Evolutionary conservation across 148 eudicot species (phyloP).

Genomic region (Persicaria maculosa): DNA sequence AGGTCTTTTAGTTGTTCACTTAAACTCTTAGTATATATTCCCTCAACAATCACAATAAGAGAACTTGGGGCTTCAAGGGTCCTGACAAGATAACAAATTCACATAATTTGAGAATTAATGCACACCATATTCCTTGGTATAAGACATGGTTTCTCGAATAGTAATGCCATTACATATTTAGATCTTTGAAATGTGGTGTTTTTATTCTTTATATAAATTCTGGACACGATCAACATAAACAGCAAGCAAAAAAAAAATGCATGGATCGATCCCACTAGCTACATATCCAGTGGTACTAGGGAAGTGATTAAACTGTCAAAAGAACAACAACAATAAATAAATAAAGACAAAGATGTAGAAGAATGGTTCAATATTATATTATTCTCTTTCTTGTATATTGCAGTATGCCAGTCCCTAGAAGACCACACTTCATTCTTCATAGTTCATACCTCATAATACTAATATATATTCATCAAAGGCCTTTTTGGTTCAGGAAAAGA

Average conservation of each 20-base stretch:
- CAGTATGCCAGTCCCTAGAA: neutral
- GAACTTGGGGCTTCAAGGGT: conserved; percentile 84
- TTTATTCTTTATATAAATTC: neutral
- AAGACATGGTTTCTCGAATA: neutral
- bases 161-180: neutral
- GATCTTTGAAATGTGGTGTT: neutral
- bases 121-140: neutral
- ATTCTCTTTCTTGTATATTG: neutral
- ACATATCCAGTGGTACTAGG: neutral
- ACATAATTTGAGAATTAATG: neutral
- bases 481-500: neutral
- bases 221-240: neutral
- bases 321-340: too few species aligned
- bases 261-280: neutral
- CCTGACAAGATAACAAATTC: conserved; percentile 36
- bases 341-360: neutral
- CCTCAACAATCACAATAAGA: conserved; percentile 87
- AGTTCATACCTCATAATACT: neutral
- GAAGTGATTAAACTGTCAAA: neutral
- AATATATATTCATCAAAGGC: neutral
- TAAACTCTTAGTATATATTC: conserved; percentile 72
- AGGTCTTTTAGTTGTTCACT: conserved; percentile 57
- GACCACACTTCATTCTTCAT: neutral
- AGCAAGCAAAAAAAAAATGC: neutral
- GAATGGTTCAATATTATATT: neutral